A percentile compares a stretch with the other conserved stretches of the same genome.
phyloP scores from a whole-genome alignment of 805 yeast species.

The Lachancea lanzarotensis region DNA sequence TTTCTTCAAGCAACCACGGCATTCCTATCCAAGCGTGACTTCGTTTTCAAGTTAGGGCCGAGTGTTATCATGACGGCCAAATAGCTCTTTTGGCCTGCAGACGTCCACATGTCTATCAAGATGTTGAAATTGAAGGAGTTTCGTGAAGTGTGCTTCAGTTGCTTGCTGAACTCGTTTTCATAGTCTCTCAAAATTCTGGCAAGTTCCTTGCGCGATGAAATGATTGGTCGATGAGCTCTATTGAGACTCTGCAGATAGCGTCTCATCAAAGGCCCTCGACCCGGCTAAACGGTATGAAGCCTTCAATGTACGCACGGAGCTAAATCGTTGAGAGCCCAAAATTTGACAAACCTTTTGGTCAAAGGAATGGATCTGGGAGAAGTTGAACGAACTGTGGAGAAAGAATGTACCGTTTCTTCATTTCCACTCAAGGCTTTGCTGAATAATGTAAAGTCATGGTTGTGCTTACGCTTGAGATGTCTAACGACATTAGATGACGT shows the following conservation, averaged over 20 bases:
- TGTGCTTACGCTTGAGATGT: slow-evolving; percentile 10
- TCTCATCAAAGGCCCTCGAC: slow-evolving; percentile 2
- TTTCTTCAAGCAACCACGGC: slow-evolving; percentile 9
- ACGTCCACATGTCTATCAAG: slow-evolving; percentile 7
- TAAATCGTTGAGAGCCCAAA: slow-evolving; percentile 4
- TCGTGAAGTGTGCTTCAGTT: slow-evolving; percentile 5
- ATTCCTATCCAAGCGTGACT: slow-evolving; percentile 4
- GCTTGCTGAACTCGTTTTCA: slow-evolving; percentile 9
- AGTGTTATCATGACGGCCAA: slow-evolving; percentile 11
- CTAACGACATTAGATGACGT: slow-evolving; percentile 10
- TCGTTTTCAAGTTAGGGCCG: slow-evolving; percentile 9
- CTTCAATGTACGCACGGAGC: slow-evolving; percentile 6
- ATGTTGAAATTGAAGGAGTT: slow-evolving; percentile 10
- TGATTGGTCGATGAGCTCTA: neutral
- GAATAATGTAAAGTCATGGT: slow-evolving; percentile 10
- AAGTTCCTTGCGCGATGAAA: slow-evolving; percentile 7
- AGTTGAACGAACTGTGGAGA: slow-evolving; percentile 3
- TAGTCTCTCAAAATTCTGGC: slow-evolving; percentile 7
- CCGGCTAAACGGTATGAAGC: slow-evolving; percentile 1
- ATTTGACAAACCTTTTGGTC: slow-evolving; percentile 6
- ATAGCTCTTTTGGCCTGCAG: slow-evolving; percentile 9
- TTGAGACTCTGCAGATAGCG: neutral
- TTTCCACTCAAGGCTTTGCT: neutral
- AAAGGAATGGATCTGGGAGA: slow-evolving; percentile 6
- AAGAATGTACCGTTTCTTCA: neutral